Evolutionary conservation across 345 rosid species (phyloP).

Genomic region (Geranium rotundifolium): DNA sequence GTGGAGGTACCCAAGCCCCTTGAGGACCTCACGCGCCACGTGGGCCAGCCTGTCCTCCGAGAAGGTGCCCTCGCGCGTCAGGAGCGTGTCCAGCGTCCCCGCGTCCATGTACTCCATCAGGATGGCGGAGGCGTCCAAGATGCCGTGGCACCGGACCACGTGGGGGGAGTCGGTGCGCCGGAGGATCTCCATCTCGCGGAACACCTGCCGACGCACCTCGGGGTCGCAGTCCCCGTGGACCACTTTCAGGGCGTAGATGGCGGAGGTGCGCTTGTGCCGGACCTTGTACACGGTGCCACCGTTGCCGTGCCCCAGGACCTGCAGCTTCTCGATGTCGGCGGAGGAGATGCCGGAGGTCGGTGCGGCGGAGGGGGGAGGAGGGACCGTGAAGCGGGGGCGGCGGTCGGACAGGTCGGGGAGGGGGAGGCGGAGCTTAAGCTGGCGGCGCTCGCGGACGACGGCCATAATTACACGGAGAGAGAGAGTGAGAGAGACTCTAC

Average conservation of each 20-base stretch:
- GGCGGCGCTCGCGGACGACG: conserved; percentile 63
- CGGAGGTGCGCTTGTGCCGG: conserved; percentile 42
- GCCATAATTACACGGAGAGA: conserved; percentile 32
- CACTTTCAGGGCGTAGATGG: conserved; percentile 56
- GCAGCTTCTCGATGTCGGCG: conserved; percentile 51
- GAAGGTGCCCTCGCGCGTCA: conserved; percentile 30
- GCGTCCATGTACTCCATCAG: conserved; percentile 78
- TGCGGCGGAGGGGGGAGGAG: conserved; percentile 6
- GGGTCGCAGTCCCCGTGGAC: conserved; percentile 53
- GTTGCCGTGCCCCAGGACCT: conserved; percentile 74
- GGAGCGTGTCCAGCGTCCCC: conserved; percentile 52
- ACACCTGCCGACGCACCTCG: conserved; percentile 42
- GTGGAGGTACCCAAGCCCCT: conserved; percentile 58
- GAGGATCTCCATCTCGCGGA: conserved; percentile 71
- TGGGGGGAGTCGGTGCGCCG: conserved; percentile 64
- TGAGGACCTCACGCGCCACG: conserved; percentile 50
- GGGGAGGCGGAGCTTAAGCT: conserved; percentile 75
- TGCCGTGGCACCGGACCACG: conserved; percentile 49
- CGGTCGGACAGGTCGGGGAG: conserved; percentile 21
- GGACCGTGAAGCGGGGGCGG: conserved; percentile 9
- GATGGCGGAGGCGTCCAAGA: conserved; percentile 45
- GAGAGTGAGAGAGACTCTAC: no score
- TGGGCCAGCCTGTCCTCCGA: conserved; percentile 36
- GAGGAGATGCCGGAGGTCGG: conserved; percentile 13
- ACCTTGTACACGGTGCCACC: conserved; percentile 77